These are phyloP conservation scores for Hypomyces rosellus DNA, from an alignment of 2,329 filamentous ascomycete species.

Conservation along the genomic window DNA sequence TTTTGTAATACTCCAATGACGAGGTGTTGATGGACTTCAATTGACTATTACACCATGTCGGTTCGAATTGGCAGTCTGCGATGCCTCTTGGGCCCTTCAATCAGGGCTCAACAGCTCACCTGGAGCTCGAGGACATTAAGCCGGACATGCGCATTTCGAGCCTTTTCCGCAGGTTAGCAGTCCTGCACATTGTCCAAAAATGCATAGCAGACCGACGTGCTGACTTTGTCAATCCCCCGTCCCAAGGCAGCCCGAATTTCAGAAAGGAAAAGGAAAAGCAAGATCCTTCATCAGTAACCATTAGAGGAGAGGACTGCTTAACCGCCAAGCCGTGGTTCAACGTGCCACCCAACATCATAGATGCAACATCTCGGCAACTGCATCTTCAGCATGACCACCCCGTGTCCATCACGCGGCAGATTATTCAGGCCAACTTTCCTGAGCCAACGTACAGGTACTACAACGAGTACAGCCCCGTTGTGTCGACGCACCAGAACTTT, in stretches of 20 bases:
- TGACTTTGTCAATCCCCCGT: neutral
- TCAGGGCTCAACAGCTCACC: constrained; percentile 18
- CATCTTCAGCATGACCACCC: constrained; percentile 91
- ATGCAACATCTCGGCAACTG: constrained; percentile 68
- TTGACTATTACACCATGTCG: constrained; percentile 18
- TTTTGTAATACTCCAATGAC: neutral
- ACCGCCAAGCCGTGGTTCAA: constrained; percentile 80
- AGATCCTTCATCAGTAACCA: constrained; percentile 36
- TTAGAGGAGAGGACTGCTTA: constrained; percentile 58
- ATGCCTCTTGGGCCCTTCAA: constrained; percentile 22
- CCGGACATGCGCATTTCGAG: constrained; percentile 17
- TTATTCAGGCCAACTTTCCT: constrained; percentile 88
- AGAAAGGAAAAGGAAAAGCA: constrained; percentile 3
- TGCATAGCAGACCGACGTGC: no score
- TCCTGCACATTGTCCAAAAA: neutral
- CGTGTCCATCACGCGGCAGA: constrained; percentile 78
- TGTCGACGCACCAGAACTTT: constrained; percentile 83
- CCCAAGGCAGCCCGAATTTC: neutral
- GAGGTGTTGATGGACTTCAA: neutral
- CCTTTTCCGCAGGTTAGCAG: constrained; percentile 18
- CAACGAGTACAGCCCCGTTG: constrained; percentile 74
- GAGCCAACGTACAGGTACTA: constrained; percentile 66
- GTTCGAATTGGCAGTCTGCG: constrained; percentile 20
- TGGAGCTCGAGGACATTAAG: constrained; percentile 18
- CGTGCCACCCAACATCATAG: constrained; percentile 66